Conservation (phyloP, 345 rosid genomes). For the Atalantia buxifolia region DNA sequence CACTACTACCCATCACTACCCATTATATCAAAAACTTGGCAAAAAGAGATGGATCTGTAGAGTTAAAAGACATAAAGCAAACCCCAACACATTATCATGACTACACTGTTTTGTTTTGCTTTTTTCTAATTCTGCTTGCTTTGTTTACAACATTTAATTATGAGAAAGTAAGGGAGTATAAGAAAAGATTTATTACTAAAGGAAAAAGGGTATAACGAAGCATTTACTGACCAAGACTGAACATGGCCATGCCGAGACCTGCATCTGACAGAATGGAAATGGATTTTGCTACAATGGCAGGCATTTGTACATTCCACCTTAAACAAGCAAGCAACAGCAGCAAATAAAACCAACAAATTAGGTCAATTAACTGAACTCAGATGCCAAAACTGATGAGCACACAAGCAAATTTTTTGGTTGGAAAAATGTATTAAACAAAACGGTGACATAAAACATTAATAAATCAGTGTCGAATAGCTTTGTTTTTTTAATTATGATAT, state of each 20-base stretch:
- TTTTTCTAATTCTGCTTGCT: slow-evolving; percentile 22
- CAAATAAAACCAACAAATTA: not conserved
- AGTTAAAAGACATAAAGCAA: not conserved
- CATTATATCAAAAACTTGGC: slow-evolving; percentile 9
- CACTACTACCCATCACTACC: slow-evolving; percentile 19
- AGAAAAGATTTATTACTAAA: slow-evolving; percentile 6
- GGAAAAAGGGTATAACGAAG: not conserved
- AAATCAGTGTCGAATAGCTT: too few species aligned
- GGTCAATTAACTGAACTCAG: slow-evolving; percentile 5
- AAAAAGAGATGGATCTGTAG: slow-evolving; percentile 9
- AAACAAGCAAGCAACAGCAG: slow-evolving; percentile 8
- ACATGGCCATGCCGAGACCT: slow-evolving; percentile 99
- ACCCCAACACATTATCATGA: slow-evolving; percentile 27
- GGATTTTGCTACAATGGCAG: slow-evolving; percentile 91
- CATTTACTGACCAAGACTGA: slow-evolving; percentile 93
- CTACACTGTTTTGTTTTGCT: slow-evolving; percentile 25
- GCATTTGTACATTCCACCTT: slow-evolving; percentile 96
- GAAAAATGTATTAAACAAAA: too few species aligned
- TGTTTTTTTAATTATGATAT: too few species aligned
- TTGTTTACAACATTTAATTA: slow-evolving; percentile 31
- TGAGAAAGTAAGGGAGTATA: slow-evolving; percentile 23
- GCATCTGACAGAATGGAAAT: slow-evolving; percentile 99
- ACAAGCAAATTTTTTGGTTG: too few species aligned
- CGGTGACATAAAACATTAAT: too few species aligned
- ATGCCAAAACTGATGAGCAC: slow-evolving; percentile 2